Base-by-base conservation (phyloP, 441 rosid genomes). In the Syzygium syzygioides region DNA sequence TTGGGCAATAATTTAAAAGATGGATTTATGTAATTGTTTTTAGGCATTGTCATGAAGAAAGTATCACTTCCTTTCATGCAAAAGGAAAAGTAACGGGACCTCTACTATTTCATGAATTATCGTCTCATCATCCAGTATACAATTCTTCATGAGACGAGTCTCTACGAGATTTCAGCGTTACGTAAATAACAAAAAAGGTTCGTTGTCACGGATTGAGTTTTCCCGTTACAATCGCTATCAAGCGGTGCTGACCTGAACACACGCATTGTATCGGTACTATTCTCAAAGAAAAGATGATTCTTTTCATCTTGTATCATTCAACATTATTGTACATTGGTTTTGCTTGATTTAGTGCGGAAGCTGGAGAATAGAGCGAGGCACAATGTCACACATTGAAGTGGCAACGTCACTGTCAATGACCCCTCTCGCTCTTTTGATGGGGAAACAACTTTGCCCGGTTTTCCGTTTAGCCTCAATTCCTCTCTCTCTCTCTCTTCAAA, bases 361-460 rank as follows among this genome's bases (percentile, higher is more conserved):
- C 45, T 9, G 84, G 56, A n/a, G 62, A 57, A 71, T 37, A 3
- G 83, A 37, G 52, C n/a, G 50, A 41, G 20, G 85, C 25, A 28
- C 37, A 18, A 55, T 28, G 71, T 53, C 66, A 20, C 53, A n/a
- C 86, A 57, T 50, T 52, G 32, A 37, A 79, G 89, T 79, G 68
- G 85, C 57, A 48, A 30, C 28, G 89, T 87, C 89, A 32, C 45
- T 80, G 56, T 79, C 89, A 30, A 48, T 79, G 86, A 85, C 53
- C 86, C 89, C 86, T 79, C 83, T 19, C 32, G 7, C 53, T 60
- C 26, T 56, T 56, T 57, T 87, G 59, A 55, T 50, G 86, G 86
- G 86, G 79, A 80, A 87, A 87, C 89, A 34, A 80, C 62, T 87
- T 87, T 55, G 26, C 56, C 89, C 66, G n/a, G 32, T 59, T 41